Evolutionary conservation across 768 basidiomycete genomes (phyloP), one percentile per base, ranked within the genome.

Genomic region (Mrakia gelida): DNA sequence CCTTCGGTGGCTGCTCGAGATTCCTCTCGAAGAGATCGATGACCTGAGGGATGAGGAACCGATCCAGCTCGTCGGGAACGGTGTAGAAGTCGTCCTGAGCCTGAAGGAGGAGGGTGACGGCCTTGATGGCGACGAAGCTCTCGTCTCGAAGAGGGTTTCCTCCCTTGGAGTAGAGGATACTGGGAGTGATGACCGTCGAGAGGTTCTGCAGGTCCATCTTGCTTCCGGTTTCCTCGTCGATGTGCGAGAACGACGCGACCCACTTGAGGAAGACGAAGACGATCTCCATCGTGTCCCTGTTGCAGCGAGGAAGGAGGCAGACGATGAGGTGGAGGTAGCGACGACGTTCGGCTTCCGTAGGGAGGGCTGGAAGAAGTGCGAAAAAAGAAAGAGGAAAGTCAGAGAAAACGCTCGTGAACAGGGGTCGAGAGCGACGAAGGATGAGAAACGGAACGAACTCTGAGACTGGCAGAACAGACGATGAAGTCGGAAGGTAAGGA

Each of bases 191-290:
- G 85, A 98, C 96, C 13, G 94, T 98, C 52, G 97, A 94, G 80
- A 99, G 88, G 84, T 99, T 99, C 26, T 88, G 88, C 68, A 98
- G 87, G 84, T 99, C 97, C 97, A 99, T 99, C 86, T 96, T 95
- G 86, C 93, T 95, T 61, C 95, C 95, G 0, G 96, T 98, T 82
- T 93, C 93, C 81, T 95, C 94, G 82, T 98, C 95, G 87, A 95
- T 90, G 85, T 99, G 96, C 71, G 97, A 94, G 84, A 99, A 99
- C 2, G 95, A 97, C 15, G 96, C 96, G 16, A 99, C 97, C 97
- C 97, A 99, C 85, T 98, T 97, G 81, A 99, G 88, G 87, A 99
- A 99, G 43, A 97, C 95, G 83, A 97, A 98, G 72, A 99, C 86
- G 72, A 97, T 93, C 85, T 99, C 97, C 89, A 97, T 90, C 28